Evolutionary conservation across 805 yeast species (phyloP), one percentile per base, ranked within the genome.

Genomic region (Kluyveromyces dobzhanskii): DNA sequence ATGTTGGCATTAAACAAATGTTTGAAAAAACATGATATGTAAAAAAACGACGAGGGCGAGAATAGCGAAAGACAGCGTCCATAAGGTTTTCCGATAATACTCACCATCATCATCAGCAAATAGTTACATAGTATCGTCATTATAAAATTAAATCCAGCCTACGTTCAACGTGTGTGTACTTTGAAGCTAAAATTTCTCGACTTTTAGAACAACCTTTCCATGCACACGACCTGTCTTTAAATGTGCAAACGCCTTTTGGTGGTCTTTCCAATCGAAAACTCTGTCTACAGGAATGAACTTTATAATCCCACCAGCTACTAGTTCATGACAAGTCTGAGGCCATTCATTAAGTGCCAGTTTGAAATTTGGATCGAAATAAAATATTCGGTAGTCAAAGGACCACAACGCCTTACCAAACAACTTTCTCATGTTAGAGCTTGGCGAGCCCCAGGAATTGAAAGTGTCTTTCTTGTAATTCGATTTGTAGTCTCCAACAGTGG

Each of bases 161-260:
- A n/a, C n/a, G n/a, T n/a, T n/a, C n/a, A n/a, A n/a, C n/a, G n/a
- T 21, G 9, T 6, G 24, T 27, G 30, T n/a, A 27, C 7, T n/a
- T 27, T 27, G 30, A 30, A 26, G 14, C 5, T 48, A 69, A 43
- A 69, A 69, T 23, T 54, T 54, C 39, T 68, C 73, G n/a, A 64
- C 64, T 30, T 67, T 53, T 32, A 69, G 41, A n/a, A 85, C 71
- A 35, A 85, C 64, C 56, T 85, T 85, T 27, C 95, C 95, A 40
- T 69, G 73, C 6, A 79, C 76, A 41, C 66, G 69, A 37, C 77
- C 75, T 7, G 66, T 54, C 13, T 59, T 60, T 41, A 83, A 60
- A 48, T 66, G 67, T 3, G 71, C 71, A 37, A 73, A 60, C 1
- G 92, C 94, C 12, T 67, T 62, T 30, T 65, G 48, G 41, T 62